phyloP scores from a whole-genome alignment of 352 stramenopile genomes.

The Phytopythium kandeliae region DNA sequence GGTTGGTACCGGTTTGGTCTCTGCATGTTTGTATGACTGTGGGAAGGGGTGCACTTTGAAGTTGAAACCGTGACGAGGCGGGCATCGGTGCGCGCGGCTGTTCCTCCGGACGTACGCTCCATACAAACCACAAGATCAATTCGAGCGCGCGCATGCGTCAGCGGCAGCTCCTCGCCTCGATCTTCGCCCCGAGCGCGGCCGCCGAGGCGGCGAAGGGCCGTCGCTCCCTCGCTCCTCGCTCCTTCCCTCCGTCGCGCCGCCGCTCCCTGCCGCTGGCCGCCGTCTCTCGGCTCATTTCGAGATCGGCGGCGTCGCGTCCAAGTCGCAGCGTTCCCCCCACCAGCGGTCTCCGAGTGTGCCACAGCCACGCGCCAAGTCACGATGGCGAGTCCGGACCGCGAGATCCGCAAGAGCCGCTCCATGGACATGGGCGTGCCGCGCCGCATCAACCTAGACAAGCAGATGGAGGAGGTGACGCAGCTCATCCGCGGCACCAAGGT shows the following conservation, averaged over 20 bases:
- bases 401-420: conserved; percentile 40
- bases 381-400: conserved; percentile 23
- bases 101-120: not conserved
- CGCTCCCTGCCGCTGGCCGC: too few relatives aligned
- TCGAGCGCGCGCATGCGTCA: not conserved
- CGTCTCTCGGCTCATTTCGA: conserved; percentile 5
- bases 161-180: not conserved
- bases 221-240: not conserved
- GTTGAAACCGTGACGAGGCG: conserved; percentile 21
- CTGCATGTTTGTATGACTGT: conserved; percentile 1
- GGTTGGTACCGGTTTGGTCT: not conserved
- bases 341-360: not conserved
- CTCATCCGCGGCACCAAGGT: conserved; percentile 48
- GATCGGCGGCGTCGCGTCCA: conserved; percentile 9
- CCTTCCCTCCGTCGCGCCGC: not conserved
- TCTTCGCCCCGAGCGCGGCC: too few relatives aligned
- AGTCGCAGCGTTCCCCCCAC: conserved; percentile 4
- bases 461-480: conserved; percentile 67
- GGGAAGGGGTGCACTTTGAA: conserved; percentile 8
- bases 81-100: not conserved
- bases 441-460: conserved; percentile 43
- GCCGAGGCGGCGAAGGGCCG: not conserved
- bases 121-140: not conserved
- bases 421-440: conserved; percentile 54
- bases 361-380: conserved; percentile 3